phyloP scores from a whole-genome alignment of 805 yeast species.

The Yarrowia osloensis region DNA sequence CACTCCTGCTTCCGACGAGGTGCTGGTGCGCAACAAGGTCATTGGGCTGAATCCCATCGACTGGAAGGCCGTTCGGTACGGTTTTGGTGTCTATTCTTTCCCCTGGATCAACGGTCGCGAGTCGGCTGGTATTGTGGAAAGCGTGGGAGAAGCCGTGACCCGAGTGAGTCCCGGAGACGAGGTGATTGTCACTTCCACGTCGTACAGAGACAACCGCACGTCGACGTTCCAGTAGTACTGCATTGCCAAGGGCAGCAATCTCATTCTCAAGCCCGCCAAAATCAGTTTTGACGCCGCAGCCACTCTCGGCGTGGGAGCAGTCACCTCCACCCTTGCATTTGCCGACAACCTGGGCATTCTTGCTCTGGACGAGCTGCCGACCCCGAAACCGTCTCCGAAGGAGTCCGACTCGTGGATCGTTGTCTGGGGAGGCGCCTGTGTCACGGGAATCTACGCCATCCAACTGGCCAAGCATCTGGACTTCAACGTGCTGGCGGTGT shows the following conservation, averaged over 20 bases:
- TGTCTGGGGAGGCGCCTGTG: constrained; percentile 30
- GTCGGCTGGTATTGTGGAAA: constrained; percentile 21
- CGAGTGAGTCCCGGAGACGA: constrained; percentile 16
- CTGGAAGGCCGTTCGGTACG: constrained; percentile 29
- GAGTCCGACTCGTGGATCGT: background rate
- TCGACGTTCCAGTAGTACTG: constrained; percentile 19
- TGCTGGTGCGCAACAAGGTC: constrained; percentile 21
- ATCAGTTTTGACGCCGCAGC: background rate
- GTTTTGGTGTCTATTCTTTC: constrained; percentile 26
- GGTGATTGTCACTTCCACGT: constrained; percentile 10
- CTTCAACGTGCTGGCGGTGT: constrained; percentile 17
- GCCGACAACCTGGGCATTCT: constrained; percentile 13
- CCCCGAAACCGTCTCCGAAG: background rate
- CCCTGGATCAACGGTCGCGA: constrained; percentile 32
- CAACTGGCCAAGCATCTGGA: constrained; percentile 24
- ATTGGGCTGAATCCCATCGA: constrained; percentile 30
- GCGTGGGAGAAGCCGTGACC: constrained; percentile 9
- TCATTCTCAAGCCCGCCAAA: background rate
- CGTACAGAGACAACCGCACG: constrained; percentile 7
- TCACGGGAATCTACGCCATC: constrained; percentile 25
- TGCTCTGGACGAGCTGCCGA: background rate
- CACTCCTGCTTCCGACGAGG: constrained; percentile 22
- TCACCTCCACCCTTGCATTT: constrained; percentile 8
- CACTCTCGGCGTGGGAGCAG: constrained; percentile 20
- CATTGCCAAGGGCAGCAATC: constrained; percentile 4